Conservation (phyloP, 208 protist species). For the Wallacemonas rigidus region DNA sequence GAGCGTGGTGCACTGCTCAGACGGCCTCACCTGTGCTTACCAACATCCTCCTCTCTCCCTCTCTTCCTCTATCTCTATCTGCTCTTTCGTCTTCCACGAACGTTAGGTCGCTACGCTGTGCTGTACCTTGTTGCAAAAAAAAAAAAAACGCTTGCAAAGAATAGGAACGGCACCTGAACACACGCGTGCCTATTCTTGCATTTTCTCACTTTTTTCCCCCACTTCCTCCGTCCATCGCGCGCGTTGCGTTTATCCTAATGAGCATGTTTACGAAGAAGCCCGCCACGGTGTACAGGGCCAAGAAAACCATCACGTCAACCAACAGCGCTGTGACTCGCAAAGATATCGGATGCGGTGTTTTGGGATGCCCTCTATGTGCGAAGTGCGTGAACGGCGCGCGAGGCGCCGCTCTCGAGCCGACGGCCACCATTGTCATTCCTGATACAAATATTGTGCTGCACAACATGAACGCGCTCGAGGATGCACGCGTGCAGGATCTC, state of each 20-base stretch:
- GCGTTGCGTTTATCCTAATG: no score
- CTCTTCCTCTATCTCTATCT: neutral
- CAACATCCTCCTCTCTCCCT: neutral
- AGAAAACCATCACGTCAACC: conserved; percentile 10
- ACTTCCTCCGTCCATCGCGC: no score
- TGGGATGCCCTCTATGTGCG: conserved; percentile 57
- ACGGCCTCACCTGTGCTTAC: neutral
- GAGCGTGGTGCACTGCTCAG: neutral
- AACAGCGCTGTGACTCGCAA: conserved; percentile 55
- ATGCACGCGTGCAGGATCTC: conserved; percentile 76
- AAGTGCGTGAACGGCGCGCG: conserved; percentile 31
- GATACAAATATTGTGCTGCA: conserved; percentile 93
- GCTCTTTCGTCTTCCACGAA: neutral
- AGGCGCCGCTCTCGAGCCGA: conserved; percentile 30
- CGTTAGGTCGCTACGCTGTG: no score
- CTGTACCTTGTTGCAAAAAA: no score
- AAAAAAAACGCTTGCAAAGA: no score
- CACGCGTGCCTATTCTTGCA: no score
- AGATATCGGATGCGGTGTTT: conserved; percentile 80
- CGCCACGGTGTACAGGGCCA: conserved; percentile 41
- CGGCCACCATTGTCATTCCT: conserved; percentile 60
- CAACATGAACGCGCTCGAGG: conserved; percentile 92
- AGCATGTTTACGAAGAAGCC: conserved; percentile 84
- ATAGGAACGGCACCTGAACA: no score
- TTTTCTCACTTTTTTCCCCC: no score